Evolutionary conservation across 768 basidiomycete genomes (phyloP).

Genomic region (Russula foetens): DNA sequence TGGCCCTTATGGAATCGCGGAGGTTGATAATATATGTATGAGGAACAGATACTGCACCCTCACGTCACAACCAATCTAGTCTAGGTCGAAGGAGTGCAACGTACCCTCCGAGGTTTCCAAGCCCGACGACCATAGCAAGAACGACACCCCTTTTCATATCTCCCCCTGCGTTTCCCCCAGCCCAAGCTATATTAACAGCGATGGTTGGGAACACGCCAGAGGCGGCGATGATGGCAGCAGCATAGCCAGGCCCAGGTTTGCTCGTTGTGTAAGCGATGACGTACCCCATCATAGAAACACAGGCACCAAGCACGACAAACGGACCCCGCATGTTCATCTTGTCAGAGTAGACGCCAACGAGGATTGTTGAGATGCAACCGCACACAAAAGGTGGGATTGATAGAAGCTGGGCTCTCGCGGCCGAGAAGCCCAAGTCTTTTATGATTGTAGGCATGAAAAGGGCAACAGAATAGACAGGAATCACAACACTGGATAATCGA

Average conservation of each 20-base stretch:
- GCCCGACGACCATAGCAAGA: constrained; percentile 45
- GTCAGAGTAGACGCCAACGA: constrained; percentile 30
- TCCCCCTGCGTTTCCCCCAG: constrained; percentile 46
- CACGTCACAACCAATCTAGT: neutral
- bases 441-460: constrained; percentile 32
- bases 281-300: constrained; percentile 44
- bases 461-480: constrained; percentile 39
- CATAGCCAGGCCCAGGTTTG: constrained; percentile 30
- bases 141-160: constrained; percentile 45
- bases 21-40: constrained; percentile 34
- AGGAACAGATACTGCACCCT: constrained; percentile 32
- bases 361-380: constrained; percentile 26
- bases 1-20: constrained; percentile 34
- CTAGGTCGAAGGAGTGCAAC: constrained; percentile 20
- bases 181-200: constrained; percentile 45
- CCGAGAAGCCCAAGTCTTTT: constrained; percentile 37
- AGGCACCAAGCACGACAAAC: constrained; percentile 36
- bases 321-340: constrained; percentile 37
- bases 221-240: constrained; percentile 42
- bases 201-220: constrained; percentile 47
- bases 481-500: constrained; percentile 29
- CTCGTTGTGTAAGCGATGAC: constrained; percentile 37
- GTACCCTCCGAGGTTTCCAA: constrained; percentile 49
- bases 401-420: constrained; percentile 35
- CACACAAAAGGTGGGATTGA: constrained; percentile 31